These are phyloP conservation scores for Termitomyces sp. DNA, from an alignment of 768 basidiomycete species.

Conservation along the genomic window DNA sequence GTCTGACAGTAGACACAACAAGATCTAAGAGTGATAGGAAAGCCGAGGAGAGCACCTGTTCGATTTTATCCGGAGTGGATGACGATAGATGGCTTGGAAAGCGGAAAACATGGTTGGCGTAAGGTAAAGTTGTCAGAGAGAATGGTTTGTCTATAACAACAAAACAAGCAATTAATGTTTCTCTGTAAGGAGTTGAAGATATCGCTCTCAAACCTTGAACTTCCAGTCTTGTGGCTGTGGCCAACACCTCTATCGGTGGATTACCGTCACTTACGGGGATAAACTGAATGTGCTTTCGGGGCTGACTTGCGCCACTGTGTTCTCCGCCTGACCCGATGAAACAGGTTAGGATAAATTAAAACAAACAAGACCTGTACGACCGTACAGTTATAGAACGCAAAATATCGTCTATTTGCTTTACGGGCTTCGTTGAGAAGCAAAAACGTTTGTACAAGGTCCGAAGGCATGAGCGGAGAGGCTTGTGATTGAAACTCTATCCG, in stretches of 20 bases:
- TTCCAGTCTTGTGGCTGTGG: conserved; percentile 53
- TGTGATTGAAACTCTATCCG: conserved; percentile 71
- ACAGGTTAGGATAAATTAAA: background rate
- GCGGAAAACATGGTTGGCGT: conserved; percentile 77
- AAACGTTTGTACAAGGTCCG: conserved; percentile 76
- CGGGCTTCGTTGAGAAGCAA: conserved; percentile 65
- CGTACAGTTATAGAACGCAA: conserved; percentile 90
- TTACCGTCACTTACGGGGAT: conserved; percentile 59
- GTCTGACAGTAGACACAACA: conserved; percentile 65
- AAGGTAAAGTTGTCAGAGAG: conserved; percentile 59
- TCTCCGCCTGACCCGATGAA: conserved; percentile 50
- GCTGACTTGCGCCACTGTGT: conserved; percentile 82
- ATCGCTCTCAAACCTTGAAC: conserved; percentile 38
- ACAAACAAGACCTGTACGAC: conserved; percentile 9
- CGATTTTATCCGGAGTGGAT: conserved; percentile 39
- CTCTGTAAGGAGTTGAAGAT: background rate
- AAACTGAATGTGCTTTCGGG: conserved; percentile 90
- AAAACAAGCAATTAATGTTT: background rate
- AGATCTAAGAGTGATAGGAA: conserved; percentile 78
- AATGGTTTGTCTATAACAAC: conserved; percentile 64
- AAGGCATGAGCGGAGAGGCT: conserved; percentile 71
- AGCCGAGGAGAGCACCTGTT: conserved; percentile 45
- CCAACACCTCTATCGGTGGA: conserved; percentile 75
- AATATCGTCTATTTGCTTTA: conserved; percentile 50
- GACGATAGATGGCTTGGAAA: conserved; percentile 39